A percentile compares a stretch with the other conserved stretches of the same genome.
Conservation (phyloP, 345 rosid genomes). For the Eucalyptus lansdowneana region DNA sequence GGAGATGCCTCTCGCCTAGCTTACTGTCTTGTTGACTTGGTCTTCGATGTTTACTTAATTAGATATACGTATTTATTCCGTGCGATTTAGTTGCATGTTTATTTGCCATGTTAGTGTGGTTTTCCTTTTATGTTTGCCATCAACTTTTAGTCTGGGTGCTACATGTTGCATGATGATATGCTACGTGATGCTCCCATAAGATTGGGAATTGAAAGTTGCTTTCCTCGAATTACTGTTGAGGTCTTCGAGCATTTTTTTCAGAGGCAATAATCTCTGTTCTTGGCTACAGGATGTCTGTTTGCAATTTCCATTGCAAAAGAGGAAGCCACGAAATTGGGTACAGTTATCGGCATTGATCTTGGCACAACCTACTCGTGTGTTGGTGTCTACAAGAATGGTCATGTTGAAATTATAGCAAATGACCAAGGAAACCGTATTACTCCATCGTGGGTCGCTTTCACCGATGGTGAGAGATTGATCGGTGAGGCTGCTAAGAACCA, state of each 20-base stretch:
- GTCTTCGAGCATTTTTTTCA: background rate
- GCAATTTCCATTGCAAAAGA: slow-evolving; percentile 53
- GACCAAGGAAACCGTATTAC: slow-evolving; percentile 99
- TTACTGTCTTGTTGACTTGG: background rate
- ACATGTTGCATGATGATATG: background rate
- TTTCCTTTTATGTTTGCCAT: background rate
- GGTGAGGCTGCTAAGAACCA: slow-evolving; percentile 99
- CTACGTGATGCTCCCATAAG: background rate
- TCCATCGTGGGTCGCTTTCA: slow-evolving; percentile 97
- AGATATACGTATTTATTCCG: background rate
- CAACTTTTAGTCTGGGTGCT: background rate
- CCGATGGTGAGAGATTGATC: slow-evolving; percentile 81
- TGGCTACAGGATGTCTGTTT: slow-evolving; percentile 35
- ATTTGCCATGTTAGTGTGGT: background rate
- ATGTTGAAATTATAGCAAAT: slow-evolving; percentile 94
- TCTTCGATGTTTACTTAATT: background rate
- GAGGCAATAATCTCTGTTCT: background rate
- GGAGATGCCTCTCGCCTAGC: background rate
- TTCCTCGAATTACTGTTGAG: background rate
- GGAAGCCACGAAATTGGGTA: slow-evolving; percentile 73
- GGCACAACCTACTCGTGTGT: slow-evolving; percentile 98
- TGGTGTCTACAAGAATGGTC: slow-evolving; percentile 95
- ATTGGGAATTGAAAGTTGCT: background rate
- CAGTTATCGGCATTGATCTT: slow-evolving; percentile 92
- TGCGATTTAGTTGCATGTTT: background rate